phyloP scores from a whole-genome alignment of 352 stramenopile genomes.

The Phytophthora foliorum region DNA sequence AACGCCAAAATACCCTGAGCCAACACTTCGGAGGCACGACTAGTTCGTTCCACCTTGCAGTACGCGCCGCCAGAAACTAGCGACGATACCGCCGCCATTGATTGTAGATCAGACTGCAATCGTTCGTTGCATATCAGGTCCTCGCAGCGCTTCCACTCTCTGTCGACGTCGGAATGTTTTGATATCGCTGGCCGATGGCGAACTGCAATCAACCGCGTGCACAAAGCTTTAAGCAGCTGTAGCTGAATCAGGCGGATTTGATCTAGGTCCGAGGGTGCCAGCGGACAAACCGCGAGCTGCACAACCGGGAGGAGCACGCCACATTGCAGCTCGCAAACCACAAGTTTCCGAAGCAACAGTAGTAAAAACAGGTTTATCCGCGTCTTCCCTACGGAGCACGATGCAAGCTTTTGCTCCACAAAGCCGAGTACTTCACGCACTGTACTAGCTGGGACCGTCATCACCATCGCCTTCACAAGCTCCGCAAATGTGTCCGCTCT shows the following conservation, averaged over 20 bases:
- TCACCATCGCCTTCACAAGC: constrained; percentile 56
- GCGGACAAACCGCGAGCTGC: constrained; percentile 53
- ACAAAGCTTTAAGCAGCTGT: constrained; percentile 60
- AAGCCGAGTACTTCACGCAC: constrained; percentile 46
- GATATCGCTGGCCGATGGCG: constrained; percentile 13
- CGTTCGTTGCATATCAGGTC: constrained; percentile 61
- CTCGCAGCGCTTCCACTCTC: constrained; percentile 37
- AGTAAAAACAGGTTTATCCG: constrained; percentile 67
- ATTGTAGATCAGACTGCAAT: constrained; percentile 55
- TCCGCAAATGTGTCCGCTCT: constrained; percentile 54
- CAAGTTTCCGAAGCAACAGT: constrained; percentile 60
- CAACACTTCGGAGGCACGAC: constrained; percentile 49
- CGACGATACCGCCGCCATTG: constrained; percentile 27
- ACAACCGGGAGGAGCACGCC: constrained; percentile 41
- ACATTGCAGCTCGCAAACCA: constrained; percentile 39
- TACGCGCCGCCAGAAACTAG: constrained; percentile 7
- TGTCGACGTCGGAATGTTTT: constrained; percentile 5
- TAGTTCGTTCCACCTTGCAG: constrained; percentile 34
- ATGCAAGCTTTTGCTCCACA: constrained; percentile 59
- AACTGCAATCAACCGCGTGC: constrained; percentile 39
- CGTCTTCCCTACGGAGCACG: constrained; percentile 46
- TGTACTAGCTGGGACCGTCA: constrained; percentile 16
- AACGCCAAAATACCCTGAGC: constrained; percentile 56
- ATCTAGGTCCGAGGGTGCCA: constrained; percentile 40
- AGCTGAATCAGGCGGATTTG: constrained; percentile 60